These are phyloP conservation scores for Brassica carinata DNA, from an alignment of 345 rosid species.

Conservation along the genomic window DNA sequence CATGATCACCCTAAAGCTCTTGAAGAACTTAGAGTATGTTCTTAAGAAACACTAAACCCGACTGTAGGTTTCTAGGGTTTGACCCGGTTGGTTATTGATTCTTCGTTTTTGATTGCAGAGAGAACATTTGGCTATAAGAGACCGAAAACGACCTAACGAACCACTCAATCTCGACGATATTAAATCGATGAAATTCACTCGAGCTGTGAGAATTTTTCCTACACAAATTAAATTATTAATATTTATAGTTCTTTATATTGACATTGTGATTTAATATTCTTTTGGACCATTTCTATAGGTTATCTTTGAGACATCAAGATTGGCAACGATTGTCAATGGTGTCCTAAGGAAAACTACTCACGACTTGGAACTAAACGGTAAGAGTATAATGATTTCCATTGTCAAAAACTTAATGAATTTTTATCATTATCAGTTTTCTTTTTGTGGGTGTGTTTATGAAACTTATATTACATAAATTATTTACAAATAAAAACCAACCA, in stretches of 20 bases:
- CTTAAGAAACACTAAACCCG: not conserved
- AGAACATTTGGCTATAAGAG: slow-evolving; percentile 74
- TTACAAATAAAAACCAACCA: slow-evolving; percentile 60
- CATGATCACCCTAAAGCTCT: slow-evolving; percentile 79
- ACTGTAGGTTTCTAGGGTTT: not conserved
- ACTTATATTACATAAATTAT: slow-evolving; percentile 56
- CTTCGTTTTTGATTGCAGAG: slow-evolving; percentile 47
- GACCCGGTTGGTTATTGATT: not conserved
- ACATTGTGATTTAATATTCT: slow-evolving; percentile 9
- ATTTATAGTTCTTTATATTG: not conserved
- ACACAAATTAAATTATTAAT: not conserved
- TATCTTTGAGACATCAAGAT: slow-evolving; percentile 75
- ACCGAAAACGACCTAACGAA: slow-evolving; percentile 59
- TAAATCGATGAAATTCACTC: slow-evolving; percentile 80
- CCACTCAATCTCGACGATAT: slow-evolving; percentile 68
- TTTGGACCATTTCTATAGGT: slow-evolving; percentile 48
- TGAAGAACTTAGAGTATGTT: slow-evolving; percentile 66
- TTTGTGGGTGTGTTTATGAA: slow-evolving; percentile 42
- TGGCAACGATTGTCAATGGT: slow-evolving; percentile 84
- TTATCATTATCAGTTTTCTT: not conserved
- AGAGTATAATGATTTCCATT: slow-evolving; percentile 6
- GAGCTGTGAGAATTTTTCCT: slow-evolving; percentile 65
- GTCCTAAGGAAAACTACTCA: slow-evolving; percentile 73
- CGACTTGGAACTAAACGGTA: slow-evolving; percentile 82
- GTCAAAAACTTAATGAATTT: not conserved